phyloP scores from a whole-genome alignment of 2,329 filamentous ascomycete genomes.

The Fusarium keratoplasticum region DNA sequence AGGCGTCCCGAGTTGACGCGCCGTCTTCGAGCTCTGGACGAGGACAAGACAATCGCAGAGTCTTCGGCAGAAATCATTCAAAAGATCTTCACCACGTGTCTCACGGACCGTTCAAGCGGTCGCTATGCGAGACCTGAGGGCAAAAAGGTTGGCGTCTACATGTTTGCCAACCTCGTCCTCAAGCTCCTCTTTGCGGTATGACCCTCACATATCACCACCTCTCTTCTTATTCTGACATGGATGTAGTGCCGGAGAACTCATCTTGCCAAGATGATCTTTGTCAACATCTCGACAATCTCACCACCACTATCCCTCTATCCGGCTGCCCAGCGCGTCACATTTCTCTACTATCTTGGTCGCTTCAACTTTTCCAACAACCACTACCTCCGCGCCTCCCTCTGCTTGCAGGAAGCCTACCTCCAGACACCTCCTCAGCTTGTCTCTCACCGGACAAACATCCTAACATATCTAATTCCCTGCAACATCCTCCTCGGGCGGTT shows the following conservation, averaged over 20 bases:
- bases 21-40: conserved; percentile 71
- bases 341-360: conserved; percentile 92
- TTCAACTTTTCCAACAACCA: conserved; percentile 89
- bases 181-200: conserved; percentile 86
- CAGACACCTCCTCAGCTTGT: conserved; percentile 72
- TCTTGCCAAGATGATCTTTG: conserved; percentile 88
- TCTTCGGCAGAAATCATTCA: conserved; percentile 89
- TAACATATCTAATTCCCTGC: conserved; percentile 84
- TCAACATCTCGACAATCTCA: conserved; percentile 85
- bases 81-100: conserved; percentile 89
- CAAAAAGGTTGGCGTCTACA: conserved; percentile 89
- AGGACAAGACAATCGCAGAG: conserved; percentile 83
- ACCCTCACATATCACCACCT: not conserved
- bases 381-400: conserved; percentile 80
- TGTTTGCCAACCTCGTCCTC: conserved; percentile 90
- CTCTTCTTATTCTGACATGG: not conserved
- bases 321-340: conserved; percentile 88
- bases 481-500: conserved; percentile 90
- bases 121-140: conserved; percentile 79
- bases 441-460: conserved; percentile 81
- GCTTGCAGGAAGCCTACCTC: conserved; percentile 82
- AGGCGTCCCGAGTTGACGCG: conserved; percentile 81
- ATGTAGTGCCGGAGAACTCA: conserved; percentile 80
- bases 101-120: conserved; percentile 81
- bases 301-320: conserved; percentile 86